phyloP scores from a whole-genome alignment of 768 basidiomycete species.

The Trametes gibbosa region DNA sequence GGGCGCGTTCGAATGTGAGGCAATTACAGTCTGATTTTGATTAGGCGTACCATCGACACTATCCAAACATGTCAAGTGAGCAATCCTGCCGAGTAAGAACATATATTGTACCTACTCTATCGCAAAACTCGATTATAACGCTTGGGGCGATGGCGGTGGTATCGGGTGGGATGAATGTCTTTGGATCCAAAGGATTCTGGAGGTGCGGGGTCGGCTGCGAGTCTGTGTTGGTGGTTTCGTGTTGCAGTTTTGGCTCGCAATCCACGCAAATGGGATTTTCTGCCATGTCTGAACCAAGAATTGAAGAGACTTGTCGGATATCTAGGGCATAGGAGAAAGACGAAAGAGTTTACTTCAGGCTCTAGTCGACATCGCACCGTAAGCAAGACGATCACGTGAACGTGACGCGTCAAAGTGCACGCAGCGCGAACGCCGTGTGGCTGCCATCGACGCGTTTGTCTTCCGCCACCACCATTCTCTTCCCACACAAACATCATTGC shows the following conservation, averaged over 20 bases:
- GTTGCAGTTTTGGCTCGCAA: constrained; percentile 12
- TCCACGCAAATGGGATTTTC: constrained; percentile 26
- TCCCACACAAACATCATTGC: constrained; percentile 3
- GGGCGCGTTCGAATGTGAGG: neutral
- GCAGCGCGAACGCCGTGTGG: constrained; percentile 26
- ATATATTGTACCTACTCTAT: constrained; percentile 57
- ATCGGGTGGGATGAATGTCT: constrained; percentile 58
- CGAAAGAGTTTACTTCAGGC: neutral
- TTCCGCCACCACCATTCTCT: constrained; percentile 8
- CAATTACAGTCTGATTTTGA: neutral
- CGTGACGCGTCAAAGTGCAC: constrained; percentile 14
- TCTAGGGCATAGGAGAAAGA: neutral
- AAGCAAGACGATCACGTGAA: constrained; percentile 18
- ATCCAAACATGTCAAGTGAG: constrained; percentile 1
- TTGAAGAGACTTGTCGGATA: too few species aligned
- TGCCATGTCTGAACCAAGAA: constrained; percentile 22
- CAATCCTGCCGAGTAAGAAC: neutral
- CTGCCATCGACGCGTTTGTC: constrained; percentile 53
- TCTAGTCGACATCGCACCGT: neutral
- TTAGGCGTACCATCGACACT: constrained; percentile 78
- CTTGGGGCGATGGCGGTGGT: constrained; percentile 44
- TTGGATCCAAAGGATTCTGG: constrained; percentile 38
- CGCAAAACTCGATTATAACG: constrained; percentile 90
- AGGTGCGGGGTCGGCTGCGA: neutral
- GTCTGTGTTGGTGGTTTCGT: neutral